Conservation (phyloP, 75 land plant genomes). For the Sequoia sempervirens region DNA sequence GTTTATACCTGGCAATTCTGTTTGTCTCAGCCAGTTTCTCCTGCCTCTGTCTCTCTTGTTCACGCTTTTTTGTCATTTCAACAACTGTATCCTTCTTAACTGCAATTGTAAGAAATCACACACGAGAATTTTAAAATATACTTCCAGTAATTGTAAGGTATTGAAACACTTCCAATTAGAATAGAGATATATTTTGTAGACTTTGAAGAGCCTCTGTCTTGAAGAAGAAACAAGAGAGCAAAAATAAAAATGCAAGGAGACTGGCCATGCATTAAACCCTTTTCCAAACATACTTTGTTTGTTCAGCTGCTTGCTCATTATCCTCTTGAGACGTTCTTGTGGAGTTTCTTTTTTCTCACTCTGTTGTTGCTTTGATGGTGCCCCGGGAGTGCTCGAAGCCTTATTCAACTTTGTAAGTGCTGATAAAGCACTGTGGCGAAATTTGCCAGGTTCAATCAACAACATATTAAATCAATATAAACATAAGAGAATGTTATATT, state of each 20-base stretch:
- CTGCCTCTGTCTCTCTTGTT: slow-evolving; percentile 83
- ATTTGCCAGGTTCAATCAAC: background rate
- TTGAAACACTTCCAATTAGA: background rate
- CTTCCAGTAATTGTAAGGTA: background rate
- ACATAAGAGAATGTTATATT: background rate
- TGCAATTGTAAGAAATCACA: slow-evolving; percentile 19
- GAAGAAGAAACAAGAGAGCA: background rate
- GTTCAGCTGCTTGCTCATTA: slow-evolving; percentile 95
- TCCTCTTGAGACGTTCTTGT: slow-evolving; percentile 92
- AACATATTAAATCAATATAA: background rate
- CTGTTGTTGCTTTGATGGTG: slow-evolving; percentile 39
- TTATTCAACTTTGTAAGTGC: slow-evolving; percentile 80
- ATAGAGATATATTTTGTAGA: background rate
- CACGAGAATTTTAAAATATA: background rate
- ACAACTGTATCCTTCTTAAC: slow-evolving; percentile 91
- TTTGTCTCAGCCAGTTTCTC: slow-evolving; percentile 94
- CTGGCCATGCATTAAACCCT: background rate
- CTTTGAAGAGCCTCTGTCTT: background rate
- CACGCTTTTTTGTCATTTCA: slow-evolving; percentile 84
- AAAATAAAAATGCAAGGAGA: background rate
- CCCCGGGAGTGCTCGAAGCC: slow-evolving; percentile 25
- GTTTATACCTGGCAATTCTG: slow-evolving; percentile 48
- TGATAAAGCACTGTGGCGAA: slow-evolving; percentile 46
- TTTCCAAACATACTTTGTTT: slow-evolving; percentile 58
- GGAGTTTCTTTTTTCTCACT: slow-evolving; percentile 95